phyloP scores from a whole-genome alignment of 345 rosid species.

The Noccaea caerulescens region DNA sequence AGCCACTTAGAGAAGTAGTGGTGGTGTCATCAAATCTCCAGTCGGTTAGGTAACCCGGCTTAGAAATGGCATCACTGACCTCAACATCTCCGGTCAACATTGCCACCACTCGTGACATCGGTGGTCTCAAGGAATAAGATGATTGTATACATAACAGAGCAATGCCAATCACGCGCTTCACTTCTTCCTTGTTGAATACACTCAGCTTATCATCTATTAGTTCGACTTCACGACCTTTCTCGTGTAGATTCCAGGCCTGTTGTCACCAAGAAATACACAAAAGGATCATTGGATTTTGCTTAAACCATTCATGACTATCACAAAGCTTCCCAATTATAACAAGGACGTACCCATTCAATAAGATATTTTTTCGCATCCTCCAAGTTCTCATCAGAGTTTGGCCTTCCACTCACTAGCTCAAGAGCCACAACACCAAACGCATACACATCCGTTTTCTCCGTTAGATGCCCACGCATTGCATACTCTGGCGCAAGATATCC shows the following conservation, averaged over 20 bases:
- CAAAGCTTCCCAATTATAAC: conserved; percentile 2
- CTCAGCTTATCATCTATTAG: conserved; percentile 50
- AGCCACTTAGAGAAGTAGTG: conserved; percentile 38
- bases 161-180: conserved; percentile 53
- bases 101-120: conserved; percentile 68
- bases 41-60: conserved; percentile 62
- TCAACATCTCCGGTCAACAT: conserved; percentile 77
- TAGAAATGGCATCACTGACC: conserved; percentile 47
- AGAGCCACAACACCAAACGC: conserved; percentile 56
- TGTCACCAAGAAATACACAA: background rate
- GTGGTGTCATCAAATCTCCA: conserved; percentile 57
- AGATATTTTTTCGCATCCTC: conserved; percentile 51
- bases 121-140: conserved; percentile 57
- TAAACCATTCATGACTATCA: conserved; percentile 10
- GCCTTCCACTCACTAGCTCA: conserved; percentile 53
- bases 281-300: background rate
- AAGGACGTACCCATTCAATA: conserved; percentile 62
- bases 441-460: conserved; percentile 63
- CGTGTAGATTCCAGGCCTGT: conserved; percentile 68
- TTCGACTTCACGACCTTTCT: conserved; percentile 48
- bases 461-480: conserved; percentile 68
- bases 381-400: conserved; percentile 43
- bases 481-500: conserved; percentile 75
- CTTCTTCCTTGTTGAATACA: conserved; percentile 52
- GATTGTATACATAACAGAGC: conserved; percentile 71